These are phyloP conservation scores for Erythrobasidium yunnanense DNA, from an alignment of 768 basidiomycete species.

Conservation along the genomic window DNA sequence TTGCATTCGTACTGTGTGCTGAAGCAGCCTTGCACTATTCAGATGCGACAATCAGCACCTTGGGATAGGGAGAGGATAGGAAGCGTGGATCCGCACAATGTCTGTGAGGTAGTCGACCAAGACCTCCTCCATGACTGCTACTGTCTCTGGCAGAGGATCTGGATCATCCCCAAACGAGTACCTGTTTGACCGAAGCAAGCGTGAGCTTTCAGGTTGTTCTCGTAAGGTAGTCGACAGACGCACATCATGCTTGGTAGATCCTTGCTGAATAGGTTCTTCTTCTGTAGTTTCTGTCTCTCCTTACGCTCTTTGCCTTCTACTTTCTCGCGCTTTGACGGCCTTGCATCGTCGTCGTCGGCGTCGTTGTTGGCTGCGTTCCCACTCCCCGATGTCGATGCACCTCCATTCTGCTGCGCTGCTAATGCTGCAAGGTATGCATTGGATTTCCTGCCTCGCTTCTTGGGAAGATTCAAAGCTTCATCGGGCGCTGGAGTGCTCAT, in stretches of 20 bases:
- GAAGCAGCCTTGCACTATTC: constrained; percentile 34
- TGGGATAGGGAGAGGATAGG: constrained; percentile 11
- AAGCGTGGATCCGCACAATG: no score
- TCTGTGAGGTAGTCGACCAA: constrained; percentile 81
- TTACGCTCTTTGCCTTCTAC: constrained; percentile 2
- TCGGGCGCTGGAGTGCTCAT: no score
- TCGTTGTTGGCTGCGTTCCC: neutral
- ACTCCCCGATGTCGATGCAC: neutral
- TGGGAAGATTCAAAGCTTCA: no score
- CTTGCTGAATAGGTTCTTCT: constrained; percentile 35
- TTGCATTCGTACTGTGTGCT: constrained; percentile 28
- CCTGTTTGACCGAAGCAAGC: constrained; percentile 70
- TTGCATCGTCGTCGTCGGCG: neutral
- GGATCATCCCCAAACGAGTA: constrained; percentile 89
- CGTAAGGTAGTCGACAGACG: neutral
- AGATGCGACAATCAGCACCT: neutral
- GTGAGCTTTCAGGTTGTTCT: neutral
- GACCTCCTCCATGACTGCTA: constrained; percentile 87
- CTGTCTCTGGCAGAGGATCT: constrained; percentile 74
- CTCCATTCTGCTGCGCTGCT: constrained; percentile 2
- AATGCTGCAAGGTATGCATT: no score
- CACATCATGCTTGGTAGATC: constrained; percentile 36
- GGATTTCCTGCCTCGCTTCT: no score
- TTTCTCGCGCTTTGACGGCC: neutral
- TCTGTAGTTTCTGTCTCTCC: constrained; percentile 1